Evolutionary conservation across 1,139 yeast genomes (phyloP), one percentile per base, ranked within the genome.

Genomic region (Spathaspora sp.): DNA sequence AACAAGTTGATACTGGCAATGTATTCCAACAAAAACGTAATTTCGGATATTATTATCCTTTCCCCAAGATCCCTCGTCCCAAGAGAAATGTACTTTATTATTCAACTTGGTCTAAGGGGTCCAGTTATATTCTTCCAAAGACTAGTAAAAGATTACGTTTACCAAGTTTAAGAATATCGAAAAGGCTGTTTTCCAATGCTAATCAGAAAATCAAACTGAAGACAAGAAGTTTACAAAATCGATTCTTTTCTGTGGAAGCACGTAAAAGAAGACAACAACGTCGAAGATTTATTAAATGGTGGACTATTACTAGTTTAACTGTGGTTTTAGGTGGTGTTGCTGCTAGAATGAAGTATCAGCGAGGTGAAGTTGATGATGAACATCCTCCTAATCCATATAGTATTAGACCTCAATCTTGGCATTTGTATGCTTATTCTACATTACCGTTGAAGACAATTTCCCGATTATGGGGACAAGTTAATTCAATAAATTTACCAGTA

Each of bases 381-480:
- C 59, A 61, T 8, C 58, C 55, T 47, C n/a, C 26, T 24, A 70
- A 74, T 51, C 72, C 70, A 42, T 69, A 71, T 68, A 76, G 63
- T 58, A 76, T 70, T 68, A 82, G 66, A 71, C 91, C 72, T 39
- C 82, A 86, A 56, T 86, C 95, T 20, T 89, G 97, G 97, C 84
- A 86, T 40, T 81, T 91, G 48, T 90, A 89, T 59, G 87, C 95
- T 20, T 91, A 93, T 64, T 84, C 91, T 4, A 86, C 97, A 1
- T 74, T 95, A 38, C 99, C 99, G 1, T 76, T 95, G 60, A 90
- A 93, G 60, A 89, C 97, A 4, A 76, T 90, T 43, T 90, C 97
- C 1, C 78, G 99, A 50, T 69, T 91, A 43, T 95, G 99, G 99
- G 99, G 99, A 25, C 82, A 81, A 56, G 80, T 93, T 51, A 93